phyloP scores from a whole-genome alignment of 306 rosid species.

The Rubus idaeus region DNA sequence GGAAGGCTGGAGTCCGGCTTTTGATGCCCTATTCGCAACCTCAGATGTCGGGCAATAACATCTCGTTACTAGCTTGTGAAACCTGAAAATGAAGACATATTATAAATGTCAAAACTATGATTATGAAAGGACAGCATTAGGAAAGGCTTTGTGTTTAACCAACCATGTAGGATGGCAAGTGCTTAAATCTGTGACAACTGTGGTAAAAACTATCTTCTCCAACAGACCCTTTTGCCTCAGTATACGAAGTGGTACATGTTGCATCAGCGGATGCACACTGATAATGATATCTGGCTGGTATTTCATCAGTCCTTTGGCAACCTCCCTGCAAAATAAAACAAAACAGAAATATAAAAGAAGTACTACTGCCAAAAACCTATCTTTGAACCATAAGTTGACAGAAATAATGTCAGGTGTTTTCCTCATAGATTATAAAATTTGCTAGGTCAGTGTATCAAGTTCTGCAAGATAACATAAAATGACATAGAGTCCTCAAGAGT shows the following conservation, averaged over 20 bases:
- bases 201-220: slow-evolving; percentile 90
- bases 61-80: slow-evolving; percentile 96
- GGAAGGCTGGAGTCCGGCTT: slow-evolving; percentile 88
- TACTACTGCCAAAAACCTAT: neutral
- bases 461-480: neutral
- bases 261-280: slow-evolving; percentile 99
- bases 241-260: slow-evolving; percentile 92
- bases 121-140: slow-evolving; percentile 1
- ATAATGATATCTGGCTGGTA: slow-evolving; percentile 96
- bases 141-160: slow-evolving; percentile 27
- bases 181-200: slow-evolving; percentile 96
- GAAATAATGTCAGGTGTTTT: neutral
- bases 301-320: slow-evolving; percentile 93
- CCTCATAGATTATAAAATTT: neutral
- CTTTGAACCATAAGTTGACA: slow-evolving; percentile 9
- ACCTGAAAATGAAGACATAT: slow-evolving; percentile 56
- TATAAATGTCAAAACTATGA: slow-evolving; percentile 31
- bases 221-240: slow-evolving; percentile 86
- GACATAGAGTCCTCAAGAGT: neutral
- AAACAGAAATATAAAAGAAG: slow-evolving; percentile 2
- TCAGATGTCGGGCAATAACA: slow-evolving; percentile 96
- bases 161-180: slow-evolving; percentile 99
- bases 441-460: neutral
- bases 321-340: slow-evolving; percentile 46
- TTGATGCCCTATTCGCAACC: slow-evolving; percentile 75